A percentile compares a stretch with the other conserved stretches of the same genome.
phyloP scores from a whole-genome alignment of 768 basidiomycete genomes.

The Kwoniella sp. region DNA sequence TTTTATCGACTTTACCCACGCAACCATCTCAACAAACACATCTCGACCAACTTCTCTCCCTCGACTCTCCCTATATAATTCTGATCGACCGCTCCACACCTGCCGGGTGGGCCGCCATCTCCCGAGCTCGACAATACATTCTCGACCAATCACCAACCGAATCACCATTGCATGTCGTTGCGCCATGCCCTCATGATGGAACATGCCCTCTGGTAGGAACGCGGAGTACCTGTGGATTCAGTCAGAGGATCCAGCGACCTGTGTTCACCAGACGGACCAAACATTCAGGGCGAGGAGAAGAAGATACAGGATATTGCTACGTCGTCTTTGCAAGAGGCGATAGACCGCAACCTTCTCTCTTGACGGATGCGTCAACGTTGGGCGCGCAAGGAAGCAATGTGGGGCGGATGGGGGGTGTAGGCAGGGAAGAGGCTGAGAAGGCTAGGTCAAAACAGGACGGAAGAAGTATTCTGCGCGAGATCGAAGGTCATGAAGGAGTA shows the following conservation, averaged over 20 bases:
- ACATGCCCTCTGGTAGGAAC: slow-evolving; percentile 68
- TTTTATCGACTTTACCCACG: slow-evolving; percentile 71
- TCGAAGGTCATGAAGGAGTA: slow-evolving; percentile 29
- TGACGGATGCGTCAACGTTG: background rate
- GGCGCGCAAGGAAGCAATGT: slow-evolving; percentile 13
- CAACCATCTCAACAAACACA: slow-evolving; percentile 61
- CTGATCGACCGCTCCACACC: slow-evolving; percentile 81
- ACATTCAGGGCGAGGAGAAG: slow-evolving; percentile 78
- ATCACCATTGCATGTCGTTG: slow-evolving; percentile 36
- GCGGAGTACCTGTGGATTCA: slow-evolving; percentile 68
- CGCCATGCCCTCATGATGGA: slow-evolving; percentile 86
- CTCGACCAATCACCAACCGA: slow-evolving; percentile 24
- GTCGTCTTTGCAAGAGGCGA: slow-evolving; percentile 79
- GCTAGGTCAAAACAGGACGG: slow-evolving; percentile 34
- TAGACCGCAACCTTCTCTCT: slow-evolving; percentile 60
- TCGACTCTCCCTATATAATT: slow-evolving; percentile 52
- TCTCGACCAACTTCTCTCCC: slow-evolving; percentile 25
- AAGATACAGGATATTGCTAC: slow-evolving; percentile 86
- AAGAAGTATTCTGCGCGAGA: slow-evolving; percentile 30
- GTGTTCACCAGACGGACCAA: slow-evolving; percentile 83
- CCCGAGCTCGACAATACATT: slow-evolving; percentile 25
- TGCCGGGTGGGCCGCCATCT: slow-evolving; percentile 64
- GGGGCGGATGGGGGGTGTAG: slow-evolving; percentile 43
- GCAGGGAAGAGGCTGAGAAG: slow-evolving; percentile 42
- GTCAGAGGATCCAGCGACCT: slow-evolving; percentile 84